Base-by-base conservation (phyloP, 1,139 yeast genomes). In the Blastobotrys petasosporus region DNA sequence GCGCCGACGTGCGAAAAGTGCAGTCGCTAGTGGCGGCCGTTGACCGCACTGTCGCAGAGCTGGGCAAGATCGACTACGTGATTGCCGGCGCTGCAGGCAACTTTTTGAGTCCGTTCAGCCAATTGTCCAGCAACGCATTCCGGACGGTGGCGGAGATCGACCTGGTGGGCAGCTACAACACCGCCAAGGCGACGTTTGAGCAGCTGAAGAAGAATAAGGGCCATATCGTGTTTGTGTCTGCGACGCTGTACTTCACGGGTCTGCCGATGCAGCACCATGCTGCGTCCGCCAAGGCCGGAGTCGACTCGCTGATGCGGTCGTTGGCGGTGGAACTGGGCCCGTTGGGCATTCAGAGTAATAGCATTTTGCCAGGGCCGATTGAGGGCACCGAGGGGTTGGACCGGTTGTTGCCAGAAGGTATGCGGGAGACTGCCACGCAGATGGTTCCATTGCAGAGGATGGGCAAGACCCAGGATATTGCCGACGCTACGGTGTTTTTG, bases 61-160 rank as follows among this genome's bases (percentile, higher is more conserved):
- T 86, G 51, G 95, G 94, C 6, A 68, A 75, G 51, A 82, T 85
- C 51, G 97, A 90, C 64, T 84, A 66, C 61, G 94, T 88, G 37
- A 82, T 90, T 64, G 90, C 94, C 36, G 97, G 97, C 15, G 97
- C 97, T 2, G 97, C 97, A 3, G 97, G 97, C 4, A 88, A 88
- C 70, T 90, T 88, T 60, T 65, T 90, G 53, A 71, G 88, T 31
- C 94, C 86, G 62, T 79, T 88, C 64, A 80, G 81, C 58, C 82
- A 80, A 56, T 68, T 88, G 53, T 82, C 94, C 1, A 64, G 88
- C 33, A 86, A 86, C 59, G 97, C 95, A 2, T 90, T 90, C 73
- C 81, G 83, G 63, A 74, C 94, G 0, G 97, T 90, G 28, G 74
- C 87, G 23, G 80, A 79, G 35, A 90, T 90, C 52, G 97, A 90